A percentile compares a stretch with the other conserved stretches of the same genome.
These are phyloP conservation scores for Phytophthora melonis DNA, from an alignment of 352 stramenopile genomes.

Conservation along the genomic window DNA sequence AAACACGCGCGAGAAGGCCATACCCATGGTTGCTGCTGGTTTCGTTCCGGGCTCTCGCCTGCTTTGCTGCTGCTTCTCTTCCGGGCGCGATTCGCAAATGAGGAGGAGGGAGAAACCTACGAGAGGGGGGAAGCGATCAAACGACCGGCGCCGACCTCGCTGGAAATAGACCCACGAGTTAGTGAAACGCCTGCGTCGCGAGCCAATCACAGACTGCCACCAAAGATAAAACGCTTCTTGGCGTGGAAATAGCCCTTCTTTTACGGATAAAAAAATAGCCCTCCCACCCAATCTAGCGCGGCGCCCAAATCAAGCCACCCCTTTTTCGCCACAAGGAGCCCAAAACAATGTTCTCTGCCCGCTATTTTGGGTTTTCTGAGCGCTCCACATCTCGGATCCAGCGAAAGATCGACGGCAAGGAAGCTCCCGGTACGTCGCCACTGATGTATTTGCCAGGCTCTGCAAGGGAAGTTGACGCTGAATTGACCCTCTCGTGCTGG, in stretches of 20 bases:
- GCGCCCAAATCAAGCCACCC: neutral
- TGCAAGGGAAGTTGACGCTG: neutral
- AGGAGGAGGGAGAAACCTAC: conserved; percentile 35
- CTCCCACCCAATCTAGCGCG: conserved; percentile 1
- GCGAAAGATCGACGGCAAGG: neutral
- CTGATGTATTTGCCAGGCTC: conserved; percentile 5
- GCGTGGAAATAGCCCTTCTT: conserved; percentile 20
- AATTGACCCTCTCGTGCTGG: conserved; percentile 1
- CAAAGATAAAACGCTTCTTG: conserved; percentile 15
- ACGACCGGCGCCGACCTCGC: conserved; percentile 20
- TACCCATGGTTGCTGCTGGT: conserved; percentile 93
- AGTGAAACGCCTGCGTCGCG: conserved; percentile 28
- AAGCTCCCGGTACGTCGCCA: conserved; percentile 25
- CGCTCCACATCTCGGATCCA: neutral
- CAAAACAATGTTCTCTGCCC: neutral
- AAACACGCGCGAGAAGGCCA: conserved; percentile 98
- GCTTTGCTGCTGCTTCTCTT: conserved; percentile 36
- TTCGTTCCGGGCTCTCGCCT: conserved; percentile 11
- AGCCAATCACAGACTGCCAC: conserved; percentile 60
- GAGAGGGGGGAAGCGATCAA: conserved; percentile 31
- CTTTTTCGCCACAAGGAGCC: neutral
- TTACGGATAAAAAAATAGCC: conserved; percentile 18
- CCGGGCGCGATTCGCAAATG: conserved; percentile 65
- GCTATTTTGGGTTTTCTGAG: neutral
- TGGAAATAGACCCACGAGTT: conserved; percentile 36